Percentiles rank a stretch among this genome's conserved stretches.
phyloP scores from a whole-genome alignment of 805 yeast genomes.

The Phaffomyces opuntiae region DNA sequence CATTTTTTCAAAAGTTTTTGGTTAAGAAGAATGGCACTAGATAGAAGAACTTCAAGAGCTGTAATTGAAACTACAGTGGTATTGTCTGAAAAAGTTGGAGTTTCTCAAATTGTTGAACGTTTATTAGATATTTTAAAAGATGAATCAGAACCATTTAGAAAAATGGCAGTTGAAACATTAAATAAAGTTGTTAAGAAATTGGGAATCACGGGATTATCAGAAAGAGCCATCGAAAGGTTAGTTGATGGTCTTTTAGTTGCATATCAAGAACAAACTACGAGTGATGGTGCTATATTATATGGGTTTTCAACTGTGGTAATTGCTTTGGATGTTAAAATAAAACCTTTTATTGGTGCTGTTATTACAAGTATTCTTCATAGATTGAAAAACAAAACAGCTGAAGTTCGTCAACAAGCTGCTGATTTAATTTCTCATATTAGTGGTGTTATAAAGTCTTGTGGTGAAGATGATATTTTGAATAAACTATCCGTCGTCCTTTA shows the following conservation, averaged over 20 bases:
- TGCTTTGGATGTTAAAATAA: slow-evolving; percentile 56
- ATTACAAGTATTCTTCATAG: slow-evolving; percentile 67
- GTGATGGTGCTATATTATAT: slow-evolving; percentile 47
- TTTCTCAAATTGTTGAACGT: slow-evolving; percentile 48
- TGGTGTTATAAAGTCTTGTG: slow-evolving; percentile 58
- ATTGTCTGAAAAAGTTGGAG: slow-evolving; percentile 63
- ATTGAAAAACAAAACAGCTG: slow-evolving; percentile 62
- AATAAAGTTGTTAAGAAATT: slow-evolving; percentile 42
- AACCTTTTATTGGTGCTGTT: slow-evolving; percentile 67
- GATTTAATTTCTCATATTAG: slow-evolving; percentile 64
- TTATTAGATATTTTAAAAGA: slow-evolving; percentile 62
- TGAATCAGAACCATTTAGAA: slow-evolving; percentile 72
- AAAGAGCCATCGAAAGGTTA: slow-evolving; percentile 51
- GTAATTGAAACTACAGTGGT: slow-evolving; percentile 69
- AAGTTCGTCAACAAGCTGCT: slow-evolving; percentile 77
- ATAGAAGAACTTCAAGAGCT: slow-evolving; percentile 44
- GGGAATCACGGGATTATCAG: slow-evolving; percentile 56
- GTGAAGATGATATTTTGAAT: slow-evolving; percentile 52
- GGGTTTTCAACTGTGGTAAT: slow-evolving; percentile 59
- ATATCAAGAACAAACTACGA: slow-evolving; percentile 67
- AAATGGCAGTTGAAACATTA: slow-evolving; percentile 70
- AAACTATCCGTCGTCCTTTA: slow-evolving; percentile 71
- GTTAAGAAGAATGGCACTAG: slow-evolving; percentile 76
- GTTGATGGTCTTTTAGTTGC: slow-evolving; percentile 78
- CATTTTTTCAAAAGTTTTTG: slow-evolving; percentile 69